Evolutionary conservation across 1,284 basidiomycete species (phyloP), one percentile per base, ranked within the genome.

Genomic region (Fomitopsis pinicola): DNA sequence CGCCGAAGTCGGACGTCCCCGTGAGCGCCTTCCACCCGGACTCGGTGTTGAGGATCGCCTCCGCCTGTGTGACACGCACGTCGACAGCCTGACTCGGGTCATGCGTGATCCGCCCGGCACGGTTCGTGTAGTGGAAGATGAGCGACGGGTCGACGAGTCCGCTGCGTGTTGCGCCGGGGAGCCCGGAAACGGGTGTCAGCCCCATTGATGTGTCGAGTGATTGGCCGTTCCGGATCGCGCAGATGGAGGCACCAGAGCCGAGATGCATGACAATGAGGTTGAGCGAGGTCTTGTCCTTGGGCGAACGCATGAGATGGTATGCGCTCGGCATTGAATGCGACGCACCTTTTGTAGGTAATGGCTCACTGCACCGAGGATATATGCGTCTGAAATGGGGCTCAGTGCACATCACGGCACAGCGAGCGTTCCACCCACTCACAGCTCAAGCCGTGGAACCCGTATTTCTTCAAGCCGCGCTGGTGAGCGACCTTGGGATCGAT

Each of bases 161-260:
- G 8, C 87, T 83, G 57, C 94, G 87, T 1, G 93, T 95, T 2
- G 91, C 92, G n/a, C 94, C 94, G 2, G 93, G 91, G 0, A 96
- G 78, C 3, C 93, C 91, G 59, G 84, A 84, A 26, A 91, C 74
- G 9, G 90, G 91, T 3, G 91, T 92, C 44, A 93, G 80, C 2
- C 91, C 91, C 91, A 93, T 93, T 38, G 85, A 86, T 1, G 92
- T 95, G 73, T 96, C 92, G 63, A 88, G 79, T 22, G 88, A 91
- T 64, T 83, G 76, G 22, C 94, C 94, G 44, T 79, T 71, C 56
- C 82, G 80, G 71, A 96, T 89, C 26, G 84, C 83, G 71, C 89
- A 92, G 10, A 80, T 84, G n/a, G 88, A 92, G 2, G 92, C 93
- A 17, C 94, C 94, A 14, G 90, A 92, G 1, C 94, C 94, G 57